phyloP scores from a whole-genome alignment of 108 stramenopile genomes.

The Cyclotella kingstonii region DNA sequence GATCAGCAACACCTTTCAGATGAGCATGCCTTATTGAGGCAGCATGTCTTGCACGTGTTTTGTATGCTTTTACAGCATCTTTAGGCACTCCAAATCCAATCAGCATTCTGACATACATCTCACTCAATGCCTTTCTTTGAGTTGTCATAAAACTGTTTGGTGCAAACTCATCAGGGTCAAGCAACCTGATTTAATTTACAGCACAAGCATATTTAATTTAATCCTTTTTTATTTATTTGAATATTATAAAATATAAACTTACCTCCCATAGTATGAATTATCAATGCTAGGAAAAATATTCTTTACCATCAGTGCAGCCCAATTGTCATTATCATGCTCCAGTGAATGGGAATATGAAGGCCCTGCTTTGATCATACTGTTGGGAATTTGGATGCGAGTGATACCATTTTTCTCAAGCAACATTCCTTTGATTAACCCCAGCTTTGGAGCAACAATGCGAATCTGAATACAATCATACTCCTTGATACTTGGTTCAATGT shows the following conservation, averaged over 20 bases:
- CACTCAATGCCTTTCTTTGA: slow-evolving; percentile 7
- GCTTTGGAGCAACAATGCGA: slow-evolving; percentile 16
- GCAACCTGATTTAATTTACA: background rate
- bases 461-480: slow-evolving; percentile 28
- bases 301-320: slow-evolving; percentile 5
- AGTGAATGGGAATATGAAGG: slow-evolving; percentile 9
- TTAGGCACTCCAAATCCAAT: slow-evolving; percentile 10
- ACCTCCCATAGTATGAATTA: no score
- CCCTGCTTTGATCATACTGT: slow-evolving; percentile 34
- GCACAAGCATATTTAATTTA: background rate
- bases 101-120: slow-evolving; percentile 26
- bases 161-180: slow-evolving; percentile 24
- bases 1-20: slow-evolving; percentile 30
- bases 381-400: slow-evolving; percentile 25
- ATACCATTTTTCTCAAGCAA: slow-evolving; percentile 31
- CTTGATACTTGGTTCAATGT: background rate
- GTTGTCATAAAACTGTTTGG: slow-evolving; percentile 1
- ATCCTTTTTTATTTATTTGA: background rate
- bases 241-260: no score
- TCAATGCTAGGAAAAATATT: slow-evolving; percentile 6
- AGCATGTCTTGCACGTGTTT: background rate
- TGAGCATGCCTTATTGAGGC: slow-evolving; percentile 11
- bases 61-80: background rate
- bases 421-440: slow-evolving; percentile 20
- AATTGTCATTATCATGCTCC: background rate